Evolutionary conservation across 176 grass and related monocot species (phyloP), one percentile per base, ranked within the genome.

Genomic region (Chloris gayana): DNA sequence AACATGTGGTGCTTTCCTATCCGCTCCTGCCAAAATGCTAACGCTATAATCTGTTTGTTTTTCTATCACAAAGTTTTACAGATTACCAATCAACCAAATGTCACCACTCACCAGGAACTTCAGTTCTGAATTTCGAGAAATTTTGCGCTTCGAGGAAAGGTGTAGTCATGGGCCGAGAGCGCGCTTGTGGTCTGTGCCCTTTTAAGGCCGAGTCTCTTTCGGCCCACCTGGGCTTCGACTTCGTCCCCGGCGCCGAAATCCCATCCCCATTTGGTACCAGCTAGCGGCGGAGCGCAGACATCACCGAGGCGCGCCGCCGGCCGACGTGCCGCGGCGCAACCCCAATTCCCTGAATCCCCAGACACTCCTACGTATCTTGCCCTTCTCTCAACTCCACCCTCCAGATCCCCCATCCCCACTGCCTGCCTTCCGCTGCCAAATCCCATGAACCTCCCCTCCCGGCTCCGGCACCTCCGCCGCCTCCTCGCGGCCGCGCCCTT

Each of bases 401-500:
- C 54, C n/a, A 60, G 74, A n/a, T 60, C 51, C n/a, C 17, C 30
- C 27, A 64, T 31, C 29, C 27, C 14, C 7, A 3, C 57, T 56
- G 33, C 73, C n/a, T 59, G 51, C 42, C 12, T n/a, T n/a, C 13
- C 73, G 21, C 49, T 34, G 46, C 80, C 44, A 32, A 70, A 50
- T 15, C 74, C 32, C 80, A 58, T 66, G 59, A 51, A n/a, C 80
- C 75, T 88, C 69, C 50, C 63, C 44, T 39, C 19, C 42, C 76
- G 70, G 70, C 63, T 75, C 76, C 86, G 74, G 22, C 74, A 88
- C 75, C 74, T 83, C 60, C 24, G 54, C 54, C 64, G 87, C 64
- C 76, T 85, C 4, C 70, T 89, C 70, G 70, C 87, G 11, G 54
- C 70, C 15, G 64, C 64, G 22, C 27, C 82, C 15, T 21, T 64